Evolutionary conservation across 352 stramenopile genomes (phyloP), one percentile per base, ranked within the genome.

Genomic region (Phytophthora aleatoria): DNA sequence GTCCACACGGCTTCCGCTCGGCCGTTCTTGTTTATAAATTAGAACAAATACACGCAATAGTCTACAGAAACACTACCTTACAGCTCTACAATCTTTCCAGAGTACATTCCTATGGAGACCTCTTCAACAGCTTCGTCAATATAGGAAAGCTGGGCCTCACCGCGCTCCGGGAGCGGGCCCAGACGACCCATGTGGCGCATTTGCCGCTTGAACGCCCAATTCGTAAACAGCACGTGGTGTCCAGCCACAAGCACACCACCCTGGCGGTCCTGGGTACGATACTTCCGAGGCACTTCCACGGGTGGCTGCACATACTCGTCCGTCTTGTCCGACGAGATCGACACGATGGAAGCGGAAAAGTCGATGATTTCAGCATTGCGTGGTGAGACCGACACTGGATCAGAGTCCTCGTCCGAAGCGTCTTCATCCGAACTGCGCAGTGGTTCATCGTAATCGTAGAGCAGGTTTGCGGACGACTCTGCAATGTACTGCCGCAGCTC

Each of bases 221-320:
- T 64, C 0, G 73, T 81, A 44, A 76, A 81, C 35, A 75, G 11
- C 10, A 81, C 73, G 30, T 51, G 35, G 5, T 64, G 12, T 31
- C 69, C 73, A 33, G 59, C 73, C 7, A 81, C 73, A 20, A 81
- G 42, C 8, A 73, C 50, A 24, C 73, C 73, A 7, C 73, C 73
- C 2, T 64, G 42, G 12, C 47, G 69, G 20, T 81, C 73, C 31
- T 77, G 73, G 2, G 38, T 61, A 20, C 50, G 69, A 49, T 81
- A 77, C 2, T 35, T 73, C 0, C 39, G 13, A 30, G 73, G 73
- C 4, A 81, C 60, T 27, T 73, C 45, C 13, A 81, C 73, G 6
- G 73, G 73, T 47, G 73, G 73, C 2, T 55, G 24, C 5, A 81
- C 73, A 27, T 58, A 64, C 20, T 65, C 50, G 12, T 58, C 33